phyloP scores from a whole-genome alignment of 768 basidiomycete genomes.

The Serendipita sp. region DNA sequence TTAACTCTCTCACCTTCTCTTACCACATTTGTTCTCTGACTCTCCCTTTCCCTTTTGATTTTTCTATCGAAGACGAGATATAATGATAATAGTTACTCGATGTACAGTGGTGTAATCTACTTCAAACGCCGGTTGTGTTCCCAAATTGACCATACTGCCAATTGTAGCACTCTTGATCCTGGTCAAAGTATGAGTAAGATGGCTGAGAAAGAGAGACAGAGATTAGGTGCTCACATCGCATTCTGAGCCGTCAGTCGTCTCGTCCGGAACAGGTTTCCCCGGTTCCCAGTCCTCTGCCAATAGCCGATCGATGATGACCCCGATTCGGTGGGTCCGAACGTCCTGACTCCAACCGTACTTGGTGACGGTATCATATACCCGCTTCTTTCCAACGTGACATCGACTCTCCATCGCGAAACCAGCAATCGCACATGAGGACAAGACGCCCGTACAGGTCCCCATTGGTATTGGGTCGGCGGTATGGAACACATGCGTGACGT shows the following conservation, averaged over 20 bases:
- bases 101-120: background rate
- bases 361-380: conserved; percentile 73
- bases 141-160: background rate
- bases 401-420: conserved; percentile 76
- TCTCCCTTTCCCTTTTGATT: no score
- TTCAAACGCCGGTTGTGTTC: no score
- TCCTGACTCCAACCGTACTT: conserved; percentile 67
- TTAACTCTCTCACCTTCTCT: no score
- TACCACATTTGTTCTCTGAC: no score
- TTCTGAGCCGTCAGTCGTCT: background rate
- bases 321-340: conserved; percentile 52
- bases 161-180: background rate
- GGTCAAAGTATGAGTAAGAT: background rate
- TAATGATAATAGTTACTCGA: background rate
- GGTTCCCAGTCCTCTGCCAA: background rate
- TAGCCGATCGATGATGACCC: conserved; percentile 39
- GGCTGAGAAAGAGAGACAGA: no score
- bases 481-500: conserved; percentile 79
- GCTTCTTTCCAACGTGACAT: conserved; percentile 78
- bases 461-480: conserved; percentile 89
- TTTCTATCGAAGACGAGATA: no score
- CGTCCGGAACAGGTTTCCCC: conserved; percentile 1
- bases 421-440: conserved; percentile 16
- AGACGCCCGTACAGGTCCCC: conserved; percentile 62
- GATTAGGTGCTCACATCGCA: background rate